Conservation (phyloP, 164 flowering plant species). For the Cinnamomum micranthum region DNA sequence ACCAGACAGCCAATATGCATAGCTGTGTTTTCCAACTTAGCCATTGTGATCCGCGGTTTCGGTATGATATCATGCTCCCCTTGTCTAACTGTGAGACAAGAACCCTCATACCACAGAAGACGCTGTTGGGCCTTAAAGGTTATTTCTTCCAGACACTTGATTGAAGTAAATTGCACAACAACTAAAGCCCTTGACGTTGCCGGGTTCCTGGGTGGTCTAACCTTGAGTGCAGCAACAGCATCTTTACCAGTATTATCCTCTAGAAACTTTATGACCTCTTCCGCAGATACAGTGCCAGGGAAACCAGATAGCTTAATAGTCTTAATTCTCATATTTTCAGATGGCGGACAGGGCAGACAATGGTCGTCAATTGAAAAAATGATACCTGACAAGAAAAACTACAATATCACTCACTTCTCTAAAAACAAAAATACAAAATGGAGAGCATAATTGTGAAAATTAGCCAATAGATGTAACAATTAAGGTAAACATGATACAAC, state of each 20-base stretch:
- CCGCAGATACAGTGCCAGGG: constrained; percentile 34
- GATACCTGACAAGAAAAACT: too few species aligned
- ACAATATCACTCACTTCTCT: too few species aligned
- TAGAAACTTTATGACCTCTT: constrained; percentile 36
- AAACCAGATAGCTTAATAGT: constrained; percentile 58
- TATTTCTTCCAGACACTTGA: constrained; percentile 29
- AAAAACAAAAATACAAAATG: too few species aligned
- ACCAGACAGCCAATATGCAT: constrained; percentile 64
- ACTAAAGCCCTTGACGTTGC: constrained; percentile 34
- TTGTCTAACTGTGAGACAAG: constrained; percentile 36
- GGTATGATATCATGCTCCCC: constrained; percentile 49
- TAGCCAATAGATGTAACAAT: too few species aligned
- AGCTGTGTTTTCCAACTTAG: constrained; percentile 28
- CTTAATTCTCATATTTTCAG: constrained; percentile 7
- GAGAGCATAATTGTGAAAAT: too few species aligned
- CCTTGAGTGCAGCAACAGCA: constrained; percentile 48
- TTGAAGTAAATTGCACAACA: constrained; percentile 49
- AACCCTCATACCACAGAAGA: constrained; percentile 31
- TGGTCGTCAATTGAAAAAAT: too few species aligned
- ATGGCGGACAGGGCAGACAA: too few species aligned
- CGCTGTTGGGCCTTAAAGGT: constrained; percentile 19
- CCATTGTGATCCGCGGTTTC: constrained; percentile 35
- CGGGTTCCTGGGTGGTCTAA: constrained; percentile 26
- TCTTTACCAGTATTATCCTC: constrained; percentile 50
- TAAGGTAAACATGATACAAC: too few species aligned